phyloP scores from a whole-genome alignment of 257 asterid species.

The Apocynum venetum region DNA sequence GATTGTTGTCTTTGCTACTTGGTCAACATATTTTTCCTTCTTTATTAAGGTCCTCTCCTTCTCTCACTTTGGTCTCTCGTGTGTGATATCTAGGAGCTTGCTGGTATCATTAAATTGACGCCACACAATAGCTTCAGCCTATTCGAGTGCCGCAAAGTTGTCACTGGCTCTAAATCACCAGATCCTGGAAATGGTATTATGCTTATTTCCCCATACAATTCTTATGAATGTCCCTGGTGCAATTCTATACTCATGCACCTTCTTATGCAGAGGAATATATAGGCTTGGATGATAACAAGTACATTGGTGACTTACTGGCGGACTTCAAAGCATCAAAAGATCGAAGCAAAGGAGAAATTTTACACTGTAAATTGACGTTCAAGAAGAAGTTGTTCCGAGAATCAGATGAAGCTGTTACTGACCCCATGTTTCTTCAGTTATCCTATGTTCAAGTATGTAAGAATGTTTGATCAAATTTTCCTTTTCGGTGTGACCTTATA shows the following conservation, averaged over 20 bases:
- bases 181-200: conserved; percentile 82
- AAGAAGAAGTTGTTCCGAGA: conserved; percentile 96
- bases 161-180: conserved; percentile 78
- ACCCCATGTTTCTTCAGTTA: conserved; percentile 90
- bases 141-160: conserved; percentile 92
- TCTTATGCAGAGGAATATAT: conserved; percentile 67
- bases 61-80: conserved; percentile 14
- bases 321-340: conserved; percentile 95
- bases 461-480: background rate
- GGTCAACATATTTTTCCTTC: background rate
- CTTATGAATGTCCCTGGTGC: conserved; percentile 1
- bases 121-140: conserved; percentile 88
- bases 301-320: conserved; percentile 91
- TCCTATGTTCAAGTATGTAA: conserved; percentile 83
- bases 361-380: conserved; percentile 80
- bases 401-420: conserved; percentile 89
- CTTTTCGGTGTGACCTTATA: background rate
- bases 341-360: conserved; percentile 90
- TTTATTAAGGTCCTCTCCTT: background rate
- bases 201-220: conserved; percentile 8
- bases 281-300: conserved; percentile 89
- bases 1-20: background rate
- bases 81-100: conserved; percentile 69
- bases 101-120: conserved; percentile 86
- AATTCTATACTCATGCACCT: conserved; percentile 12